Evolutionary conservation across 257 asterid species (phyloP).

Genomic region (Salvia splendens): DNA sequence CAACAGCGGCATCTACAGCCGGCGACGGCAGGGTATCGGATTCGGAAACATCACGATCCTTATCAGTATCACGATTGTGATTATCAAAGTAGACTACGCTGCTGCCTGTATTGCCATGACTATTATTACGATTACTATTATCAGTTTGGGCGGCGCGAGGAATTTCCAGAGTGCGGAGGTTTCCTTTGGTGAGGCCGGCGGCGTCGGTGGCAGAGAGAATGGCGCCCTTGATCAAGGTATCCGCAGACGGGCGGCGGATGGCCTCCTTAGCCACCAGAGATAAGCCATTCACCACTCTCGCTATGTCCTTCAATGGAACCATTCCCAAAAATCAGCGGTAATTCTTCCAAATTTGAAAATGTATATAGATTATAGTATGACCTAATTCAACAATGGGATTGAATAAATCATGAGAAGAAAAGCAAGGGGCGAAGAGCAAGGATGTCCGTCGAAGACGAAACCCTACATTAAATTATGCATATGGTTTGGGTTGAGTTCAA

Average conservation of each 20-base stretch:
- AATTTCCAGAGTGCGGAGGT: slow-evolving; percentile 41
- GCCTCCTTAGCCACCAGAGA: slow-evolving; percentile 78
- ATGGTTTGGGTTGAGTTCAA: no score
- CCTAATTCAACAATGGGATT: no score
- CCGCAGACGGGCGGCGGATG: slow-evolving; percentile 39
- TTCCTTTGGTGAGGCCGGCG: slow-evolving; percentile 78
- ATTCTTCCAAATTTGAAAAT: neutral
- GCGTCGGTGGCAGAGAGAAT: slow-evolving; percentile 71
- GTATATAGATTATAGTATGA: no score
- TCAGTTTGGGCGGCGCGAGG: slow-evolving; percentile 18
- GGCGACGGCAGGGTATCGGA: slow-evolving; percentile 6
- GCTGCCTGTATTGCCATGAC: slow-evolving; percentile 11
- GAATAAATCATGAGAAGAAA: no score
- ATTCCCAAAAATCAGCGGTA: slow-evolving; percentile 27
- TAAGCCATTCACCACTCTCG: slow-evolving; percentile 63
- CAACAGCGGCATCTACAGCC: slow-evolving; percentile 11
- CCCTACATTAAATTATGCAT: neutral
- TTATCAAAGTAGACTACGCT: slow-evolving; percentile 41
- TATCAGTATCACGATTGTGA: neutral
- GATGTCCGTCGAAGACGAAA: slow-evolving; percentile 10
- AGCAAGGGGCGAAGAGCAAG: slow-evolving; percentile 14
- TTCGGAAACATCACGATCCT: slow-evolving; percentile 9
- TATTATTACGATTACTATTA: neutral
- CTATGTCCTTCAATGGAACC: slow-evolving; percentile 58
- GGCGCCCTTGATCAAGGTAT: slow-evolving; percentile 50